Percentiles rank a stretch among this genome's conserved stretches.
phyloP scores from a whole-genome alignment of 2,329 filamentous ascomycete genomes.

The Coniella lustricola region DNA sequence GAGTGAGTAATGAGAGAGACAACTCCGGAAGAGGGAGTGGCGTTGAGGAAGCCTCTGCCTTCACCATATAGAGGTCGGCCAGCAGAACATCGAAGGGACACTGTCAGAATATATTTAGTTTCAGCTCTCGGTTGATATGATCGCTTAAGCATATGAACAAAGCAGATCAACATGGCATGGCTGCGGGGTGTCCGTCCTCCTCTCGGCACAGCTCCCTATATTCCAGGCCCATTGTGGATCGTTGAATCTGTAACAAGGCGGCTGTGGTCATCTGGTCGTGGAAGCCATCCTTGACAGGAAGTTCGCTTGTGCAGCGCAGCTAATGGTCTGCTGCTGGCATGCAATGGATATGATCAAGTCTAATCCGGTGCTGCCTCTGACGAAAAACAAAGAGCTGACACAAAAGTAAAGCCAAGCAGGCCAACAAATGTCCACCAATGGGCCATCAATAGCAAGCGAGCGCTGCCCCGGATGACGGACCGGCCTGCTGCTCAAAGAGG shows the following conservation, averaged over 20 bases:
- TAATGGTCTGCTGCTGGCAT: neutral
- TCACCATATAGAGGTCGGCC: neutral
- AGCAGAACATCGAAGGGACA: neutral
- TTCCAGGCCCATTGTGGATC: constrained; percentile 2
- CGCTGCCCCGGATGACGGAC: constrained; percentile 7
- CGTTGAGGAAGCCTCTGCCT: neutral
- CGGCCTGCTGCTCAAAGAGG: constrained; percentile 2
- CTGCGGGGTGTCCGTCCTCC: neutral
- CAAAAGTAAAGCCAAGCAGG: neutral
- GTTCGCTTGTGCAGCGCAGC: neutral
- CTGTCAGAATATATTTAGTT: neutral
- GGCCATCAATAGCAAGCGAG: neutral
- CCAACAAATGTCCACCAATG: constrained; percentile 13
- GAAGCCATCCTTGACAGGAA: neutral
- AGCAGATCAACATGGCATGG: neutral
- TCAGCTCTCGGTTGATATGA: neutral
- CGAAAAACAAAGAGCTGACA: neutral
- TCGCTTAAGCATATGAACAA: neutral
- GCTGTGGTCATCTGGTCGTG: neutral
- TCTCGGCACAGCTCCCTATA: constrained; percentile 2
- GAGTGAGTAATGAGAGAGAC: neutral
- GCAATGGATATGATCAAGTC: neutral
- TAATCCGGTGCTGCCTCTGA: neutral
- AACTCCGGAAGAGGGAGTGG: neutral
- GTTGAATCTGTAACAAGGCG: neutral